Evolutionary conservation across 2,329 filamentous ascomycete genomes (phyloP), one percentile per base, ranked within the genome.

Genomic region (Hyphodiscus sp.): DNA sequence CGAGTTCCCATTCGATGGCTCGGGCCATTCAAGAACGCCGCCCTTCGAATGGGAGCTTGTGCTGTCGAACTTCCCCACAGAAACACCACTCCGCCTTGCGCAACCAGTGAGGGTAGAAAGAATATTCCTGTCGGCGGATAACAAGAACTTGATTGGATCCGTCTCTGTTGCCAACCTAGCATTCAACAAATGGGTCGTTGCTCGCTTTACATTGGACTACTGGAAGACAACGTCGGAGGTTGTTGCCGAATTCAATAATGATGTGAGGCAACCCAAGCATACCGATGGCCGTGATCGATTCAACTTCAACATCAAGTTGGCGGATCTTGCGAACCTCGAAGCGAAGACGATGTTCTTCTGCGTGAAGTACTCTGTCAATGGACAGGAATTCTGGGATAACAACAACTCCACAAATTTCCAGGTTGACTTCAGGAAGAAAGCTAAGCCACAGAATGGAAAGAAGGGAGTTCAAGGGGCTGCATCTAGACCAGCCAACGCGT

Each of bases 161-260:
- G 80, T 96, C 50, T 87, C 84, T 8, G 91, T 95, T 20, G 84
- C 86, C 67, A 99, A 99, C 70, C 72, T 97, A 44, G 83, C 91
- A 0, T 99, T 95, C 73, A 81, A 91, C 51, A 99, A 99, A 73
- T 71, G 78, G 6, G 89, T 99, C 51, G 83, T 87, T n/a, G 92
- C 90, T 69, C 84, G 94, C 49, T 99, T 99, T 70, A 99, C 94
- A 0, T 80, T 96, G 46, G 94, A 99, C 70, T 94, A 95, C 73
- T 99, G 94, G 94, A 96, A 95, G 78, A 99, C 94, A 0, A 95
- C 91, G 0, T 99, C 94, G 0, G 94, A 99, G 68, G 87, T 97
- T 1, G 79, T 80, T 41, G 92, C 89, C n/a, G 91, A 96, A 64
- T 99, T 82, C 73, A 86, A 85, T 68, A 82, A 88, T 57, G 88